Base-by-base conservation (phyloP, 768 basidiomycete genomes). In the Tylopilus felleus region DNA sequence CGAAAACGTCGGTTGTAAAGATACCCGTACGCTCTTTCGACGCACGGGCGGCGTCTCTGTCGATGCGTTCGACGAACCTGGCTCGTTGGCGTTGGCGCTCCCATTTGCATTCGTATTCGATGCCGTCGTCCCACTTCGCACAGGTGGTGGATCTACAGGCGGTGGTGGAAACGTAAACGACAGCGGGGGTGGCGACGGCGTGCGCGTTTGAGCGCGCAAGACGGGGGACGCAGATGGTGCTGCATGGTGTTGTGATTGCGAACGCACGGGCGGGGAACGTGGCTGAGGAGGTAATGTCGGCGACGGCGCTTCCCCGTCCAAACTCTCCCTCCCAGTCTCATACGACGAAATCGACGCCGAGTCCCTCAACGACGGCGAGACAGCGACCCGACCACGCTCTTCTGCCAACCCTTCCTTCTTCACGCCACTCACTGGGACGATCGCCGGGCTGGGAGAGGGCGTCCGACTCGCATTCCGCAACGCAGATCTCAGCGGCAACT, bases 11-110 rank as follows among this genome's bases (percentile, higher is more conserved):
- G 90, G 90, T 41, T 84, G 78, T 35, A 91, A 68, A 27, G 86
- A 88, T 48, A 93, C 84, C 8, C 90, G 75, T 31, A 93, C 90
- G 62, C 88, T 90, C 71, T 92, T 92, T 33, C 78, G 65, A 12
- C 80, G 68, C 2, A 8, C 49, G 0, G 72, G 49, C 0, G 46
- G 60, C 9, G 54, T 58, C 38, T 56, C 62, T 0, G 60, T 60
- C 31, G 64, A 62, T 3, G 22, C 43, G 23, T 23, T 53, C 25
- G 67, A 64, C 19, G 68, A 49, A 2, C 17, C 36, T n/a, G 36
- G 16, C 17, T 21, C 51, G 2, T 2, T 28, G 19, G 33, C 40
- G 13, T 36, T 28, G 19, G 33, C 40, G 13, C 31, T 33, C 10
- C 19, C 17, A 1, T 2, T n/a, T 17, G 10, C 43, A 5, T 29